These are phyloP conservation scores for Colletotrichum aenigma DNA, from an alignment of 2,329 filamentous ascomycete genomes.

Conservation along the genomic window DNA sequence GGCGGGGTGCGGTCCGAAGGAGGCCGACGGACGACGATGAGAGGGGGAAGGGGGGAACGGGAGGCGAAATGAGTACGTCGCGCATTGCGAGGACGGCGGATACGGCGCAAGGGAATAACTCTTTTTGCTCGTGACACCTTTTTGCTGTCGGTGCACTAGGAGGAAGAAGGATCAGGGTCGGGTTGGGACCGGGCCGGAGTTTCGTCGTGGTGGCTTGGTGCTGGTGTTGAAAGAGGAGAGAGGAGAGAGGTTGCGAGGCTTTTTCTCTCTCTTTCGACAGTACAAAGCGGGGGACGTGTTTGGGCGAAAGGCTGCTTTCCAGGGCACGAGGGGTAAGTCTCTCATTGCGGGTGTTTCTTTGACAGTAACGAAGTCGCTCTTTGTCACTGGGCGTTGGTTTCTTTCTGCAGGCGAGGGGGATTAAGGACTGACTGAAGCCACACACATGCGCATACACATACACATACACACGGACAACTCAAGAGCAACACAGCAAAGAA, in stretches of 20 bases:
- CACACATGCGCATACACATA: background rate
- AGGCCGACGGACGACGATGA: background rate
- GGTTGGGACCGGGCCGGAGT: background rate
- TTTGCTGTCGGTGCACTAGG: background rate
- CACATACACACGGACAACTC: background rate
- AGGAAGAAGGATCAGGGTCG: background rate
- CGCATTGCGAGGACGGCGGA: background rate
- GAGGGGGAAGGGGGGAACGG: background rate
- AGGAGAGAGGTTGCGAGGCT: background rate
- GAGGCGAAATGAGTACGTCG: background rate
- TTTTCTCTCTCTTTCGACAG: background rate
- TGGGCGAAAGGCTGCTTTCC: background rate
- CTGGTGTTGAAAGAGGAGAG: background rate
- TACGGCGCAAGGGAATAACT: background rate
- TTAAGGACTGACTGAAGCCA: background rate
- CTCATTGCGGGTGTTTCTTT: background rate
- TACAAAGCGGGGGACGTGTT: background rate
- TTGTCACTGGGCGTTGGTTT: background rate
- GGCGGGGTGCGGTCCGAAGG: background rate
- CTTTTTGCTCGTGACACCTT: background rate
- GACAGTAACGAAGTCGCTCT: background rate
- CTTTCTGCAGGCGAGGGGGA: background rate
- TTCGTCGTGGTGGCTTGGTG: background rate
- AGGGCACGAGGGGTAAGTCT: background rate
- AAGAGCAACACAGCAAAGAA: background rate